Evolutionary conservation across 257 asterid species (phyloP), one percentile per base, ranked within the genome.

Genomic region (Capsicum baccatum): DNA sequence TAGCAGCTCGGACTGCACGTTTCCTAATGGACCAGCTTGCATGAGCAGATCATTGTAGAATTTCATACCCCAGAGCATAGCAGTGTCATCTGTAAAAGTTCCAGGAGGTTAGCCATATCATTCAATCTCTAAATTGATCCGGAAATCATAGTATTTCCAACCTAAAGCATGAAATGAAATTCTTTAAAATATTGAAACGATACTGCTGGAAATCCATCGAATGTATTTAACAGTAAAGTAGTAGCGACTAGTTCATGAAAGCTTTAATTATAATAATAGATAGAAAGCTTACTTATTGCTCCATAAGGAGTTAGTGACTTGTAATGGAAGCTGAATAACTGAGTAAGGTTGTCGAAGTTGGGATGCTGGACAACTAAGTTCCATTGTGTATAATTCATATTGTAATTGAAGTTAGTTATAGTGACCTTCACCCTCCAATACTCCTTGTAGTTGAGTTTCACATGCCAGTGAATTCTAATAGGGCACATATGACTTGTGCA

Each of bases 11-110:
- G 87, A 84, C 69, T 87, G 86, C 13, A 82, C 89, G 44, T 82
- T 84, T 83, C 89, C 89, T 19, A 83, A 17, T 39, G 86, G 86
- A 37, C 88, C 89, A 35, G 89, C 89, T 82, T 85, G 73, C 52
- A 52, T 82, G 69, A 85, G 89, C 79, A 85, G 84, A 87, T 87
- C 89, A 11, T 87, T 87, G 73, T 84, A 85, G 50, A 83, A 85
- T 17, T 87, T 68, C n/a, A 85, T 17, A 4, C 88, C 88, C 88
- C 89, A 85, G 10, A 87, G 80, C 89, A 87, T 87, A 10, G 84
- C 89, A 57, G 86, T 87, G 59, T 87, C 89, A 85, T 87, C 88
- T 87, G 88, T 55, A 21, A 44, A 44, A 21, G 16, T 6, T 13
- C 57, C n/a, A 83, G 6, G 21, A 48, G 15, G 60, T 62, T 48